Evolutionary conservation across 2,329 filamentous ascomycete species (phyloP), one percentile per base, ranked within the genome.

Genomic region (Phialemonium atrogriseum): DNA sequence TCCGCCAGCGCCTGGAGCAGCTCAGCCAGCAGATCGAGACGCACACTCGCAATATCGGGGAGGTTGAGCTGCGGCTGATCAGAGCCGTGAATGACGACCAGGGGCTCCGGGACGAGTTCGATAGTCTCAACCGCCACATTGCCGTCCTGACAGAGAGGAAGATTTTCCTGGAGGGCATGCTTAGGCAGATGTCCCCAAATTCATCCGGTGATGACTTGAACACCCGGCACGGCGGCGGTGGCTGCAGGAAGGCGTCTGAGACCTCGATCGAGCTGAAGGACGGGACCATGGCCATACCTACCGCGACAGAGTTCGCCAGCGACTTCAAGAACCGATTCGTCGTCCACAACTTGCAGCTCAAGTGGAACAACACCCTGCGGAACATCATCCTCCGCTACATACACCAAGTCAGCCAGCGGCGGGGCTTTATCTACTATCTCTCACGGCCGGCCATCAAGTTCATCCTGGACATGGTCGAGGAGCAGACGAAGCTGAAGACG

Each of bases 281-380:
- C 23, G 70, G 69, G 13, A 71, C 68, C 10, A 63, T 81, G 32
- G 78, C 85, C 41, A 71, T 80, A 2, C 76, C 79, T 3, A 74
- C 80, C 1, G 73, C 80, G 4, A 75, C 83, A 11, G 87, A 95
- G 43, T 89, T 89, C 44, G 80, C 84, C 29, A 94, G 84, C 55
- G 88, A 96, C 52, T 98, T 95, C 66, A 91, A 93, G 54, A 98
- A 98, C 51, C 83, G 91, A 2, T 98, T 98, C 62, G 89, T 96
- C 46, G 83, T 98, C 32, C 91, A 98, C 64, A 98, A 98, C 48
- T 75, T 93, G 52, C 91, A 98, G 50, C 65, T 98, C 35, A 98
- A 98, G 57, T 98, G 91, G 91, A 96, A 94, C 62, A 98, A 98
- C 47, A 76, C 88, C 9, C 62, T 98, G 22, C 78, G 91, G 37